Evolutionary conservation across 2,329 filamentous ascomycete genomes (phyloP).

Genomic region (Microcyclospora pomicola): DNA sequence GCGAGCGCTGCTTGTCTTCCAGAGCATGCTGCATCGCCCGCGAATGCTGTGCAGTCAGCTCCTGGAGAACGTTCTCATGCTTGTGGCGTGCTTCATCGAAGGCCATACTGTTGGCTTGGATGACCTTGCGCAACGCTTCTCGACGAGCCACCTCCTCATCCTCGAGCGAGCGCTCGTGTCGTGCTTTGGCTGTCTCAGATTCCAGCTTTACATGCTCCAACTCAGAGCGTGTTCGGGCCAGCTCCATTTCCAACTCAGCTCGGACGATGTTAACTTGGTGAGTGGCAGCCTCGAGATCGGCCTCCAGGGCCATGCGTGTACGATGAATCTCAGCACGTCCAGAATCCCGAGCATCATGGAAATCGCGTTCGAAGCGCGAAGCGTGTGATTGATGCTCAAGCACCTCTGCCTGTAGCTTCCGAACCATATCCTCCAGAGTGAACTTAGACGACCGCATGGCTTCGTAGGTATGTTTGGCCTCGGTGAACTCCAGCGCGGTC

Average conservation of each 20-base stretch:
- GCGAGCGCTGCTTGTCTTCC: conserved; percentile 70
- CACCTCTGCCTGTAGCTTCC: conserved; percentile 41
- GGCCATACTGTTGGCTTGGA: conserved; percentile 37
- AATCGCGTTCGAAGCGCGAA: conserved; percentile 62
- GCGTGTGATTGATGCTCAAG: conserved; percentile 57
- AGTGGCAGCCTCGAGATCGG: conserved; percentile 70
- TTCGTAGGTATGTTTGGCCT: conserved; percentile 60
- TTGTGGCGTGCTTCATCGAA: conserved; percentile 45
- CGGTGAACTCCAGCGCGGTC: conserved; percentile 61
- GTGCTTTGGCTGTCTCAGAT: conserved; percentile 64
- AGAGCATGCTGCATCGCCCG: conserved; percentile 32
- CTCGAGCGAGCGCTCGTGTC: conserved; percentile 72
- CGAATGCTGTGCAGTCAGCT: conserved; percentile 48
- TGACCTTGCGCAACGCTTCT: conserved; percentile 41
- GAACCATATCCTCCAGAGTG: conserved; percentile 16
- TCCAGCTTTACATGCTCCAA: conserved; percentile 68
- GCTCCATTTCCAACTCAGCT: conserved; percentile 67
- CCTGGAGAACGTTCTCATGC: conserved; percentile 30
- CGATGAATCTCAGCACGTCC: conserved; percentile 69
- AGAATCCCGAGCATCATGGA: conserved; percentile 68
- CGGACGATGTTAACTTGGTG: conserved; percentile 74
- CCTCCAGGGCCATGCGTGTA: conserved; percentile 63
- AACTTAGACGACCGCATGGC: conserved; percentile 14
- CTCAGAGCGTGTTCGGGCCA: conserved; percentile 56
- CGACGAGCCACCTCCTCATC: conserved; percentile 60